Conservation (phyloP, 2,329 filamentous ascomycete genomes). For the Botrytis byssoidea region DNA sequence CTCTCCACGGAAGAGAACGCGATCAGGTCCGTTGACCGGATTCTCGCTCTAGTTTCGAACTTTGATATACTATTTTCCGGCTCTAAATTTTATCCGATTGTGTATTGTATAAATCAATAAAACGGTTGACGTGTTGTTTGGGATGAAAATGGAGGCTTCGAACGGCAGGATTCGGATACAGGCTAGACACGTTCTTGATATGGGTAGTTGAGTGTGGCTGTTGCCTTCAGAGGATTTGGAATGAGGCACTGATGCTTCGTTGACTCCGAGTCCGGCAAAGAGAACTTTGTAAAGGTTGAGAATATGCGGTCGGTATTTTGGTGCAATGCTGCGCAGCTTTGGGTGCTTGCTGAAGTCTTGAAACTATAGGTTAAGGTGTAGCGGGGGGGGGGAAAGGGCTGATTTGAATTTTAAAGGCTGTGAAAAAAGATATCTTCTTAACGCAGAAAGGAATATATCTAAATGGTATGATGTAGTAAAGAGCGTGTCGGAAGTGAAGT, state of each 20-base stretch:
- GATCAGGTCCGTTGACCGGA: background rate
- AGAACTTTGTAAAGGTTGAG: background rate
- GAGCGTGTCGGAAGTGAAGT: conserved; percentile 1
- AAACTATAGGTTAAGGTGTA: conserved; percentile 6
- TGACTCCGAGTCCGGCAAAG: conserved; percentile 13
- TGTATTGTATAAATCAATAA: conserved; percentile 14
- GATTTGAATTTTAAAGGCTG: conserved; percentile 6
- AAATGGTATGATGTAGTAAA: conserved; percentile 7
- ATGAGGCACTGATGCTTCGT: conserved; percentile 15
- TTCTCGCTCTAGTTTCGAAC: background rate
- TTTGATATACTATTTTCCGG: conserved; percentile 3
- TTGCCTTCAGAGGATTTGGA: conserved; percentile 13
- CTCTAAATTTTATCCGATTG: conserved; percentile 9
- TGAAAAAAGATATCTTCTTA: background rate
- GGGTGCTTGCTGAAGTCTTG: conserved; percentile 1
- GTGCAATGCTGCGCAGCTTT: conserved; percentile 11
- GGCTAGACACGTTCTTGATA: conserved; percentile 20
- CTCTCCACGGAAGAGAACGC: background rate
- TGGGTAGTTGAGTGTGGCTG: conserved; percentile 11
- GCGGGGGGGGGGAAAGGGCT: conserved; percentile 3
- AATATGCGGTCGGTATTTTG: conserved; percentile 15
- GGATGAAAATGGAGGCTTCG: conserved; percentile 10
- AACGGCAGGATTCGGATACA: conserved; percentile 12
- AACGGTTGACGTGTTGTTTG: background rate
- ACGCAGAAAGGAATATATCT: conserved; percentile 2